Evolutionary conservation across 768 basidiomycete genomes (phyloP), one percentile per base, ranked within the genome.

Genomic region (Gloeopeniophorella convolvens): DNA sequence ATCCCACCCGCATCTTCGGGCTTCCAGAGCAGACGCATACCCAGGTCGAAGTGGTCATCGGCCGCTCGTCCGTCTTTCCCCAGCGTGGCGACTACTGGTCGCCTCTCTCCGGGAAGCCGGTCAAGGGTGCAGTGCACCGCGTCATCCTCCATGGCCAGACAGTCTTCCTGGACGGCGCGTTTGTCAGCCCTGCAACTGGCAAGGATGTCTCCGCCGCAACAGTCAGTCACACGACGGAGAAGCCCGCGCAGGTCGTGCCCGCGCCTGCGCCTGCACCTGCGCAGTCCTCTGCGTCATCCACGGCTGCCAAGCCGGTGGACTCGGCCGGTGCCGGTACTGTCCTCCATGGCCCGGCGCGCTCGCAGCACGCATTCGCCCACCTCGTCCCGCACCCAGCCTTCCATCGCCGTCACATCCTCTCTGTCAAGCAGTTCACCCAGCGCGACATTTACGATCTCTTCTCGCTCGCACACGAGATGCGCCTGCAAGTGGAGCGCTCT

Each of bases 401-500:
- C 83, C 82, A 93, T 60, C 84, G 89, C 48, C 82, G 90, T 32
- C 91, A 97, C 65, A 91, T 98, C 52, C 80, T 98, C 15, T 83
- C 90, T 0, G 92, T 98, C 54, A 96, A 93, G 64, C 92, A 98
- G 57, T 93, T 97, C 68, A 81, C 73, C 31, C 82, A 87, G 47
- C 82, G 84, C 36, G 93, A 99, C 60, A 75, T 97, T 53, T 87
- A 98, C 63, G 87, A 89, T 55, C 79, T 99, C 33, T 99, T 98
- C 73, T 83, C 89, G 39, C 72, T 98, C 42, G 95, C 96, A 0
- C 85, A 91, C 58, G 96, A 99, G 69, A 94, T 99, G 93, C 86
- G 90, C 42, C 76, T 91, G 31, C 93, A 93, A 62, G 93, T 97
- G 12, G 96, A 99, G 68, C 80, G 93, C 26, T 86, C 82, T 60